These are phyloP conservation scores for Phytophthora boehmeriae DNA, from an alignment of 352 stramenopile genomes.

Conservation along the genomic window DNA sequence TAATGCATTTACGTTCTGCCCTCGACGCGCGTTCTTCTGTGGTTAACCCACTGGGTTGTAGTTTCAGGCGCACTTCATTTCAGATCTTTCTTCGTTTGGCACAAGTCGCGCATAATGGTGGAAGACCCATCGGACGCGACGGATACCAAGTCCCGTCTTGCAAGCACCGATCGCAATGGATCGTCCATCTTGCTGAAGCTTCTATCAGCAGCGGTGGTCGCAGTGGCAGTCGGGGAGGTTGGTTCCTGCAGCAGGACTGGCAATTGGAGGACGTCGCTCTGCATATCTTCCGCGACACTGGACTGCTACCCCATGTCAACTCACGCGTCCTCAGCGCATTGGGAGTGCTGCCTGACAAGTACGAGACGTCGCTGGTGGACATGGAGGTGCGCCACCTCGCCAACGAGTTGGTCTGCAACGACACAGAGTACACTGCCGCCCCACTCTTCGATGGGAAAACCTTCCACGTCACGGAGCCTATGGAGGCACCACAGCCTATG, in stretches of 20 bases:
- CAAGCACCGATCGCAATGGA: too few species aligned
- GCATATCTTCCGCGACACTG: constrained; percentile 15
- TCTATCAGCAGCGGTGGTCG: constrained; percentile 28
- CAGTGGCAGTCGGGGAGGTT: constrained; percentile 27
- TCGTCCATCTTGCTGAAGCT: too few species aligned
- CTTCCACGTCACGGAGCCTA: constrained; percentile 57
- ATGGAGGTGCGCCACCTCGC: constrained; percentile 36
- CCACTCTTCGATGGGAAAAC: constrained; percentile 45
- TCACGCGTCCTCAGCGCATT: constrained; percentile 7
- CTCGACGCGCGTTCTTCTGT: too few species aligned
- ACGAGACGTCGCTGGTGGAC: constrained; percentile 57
- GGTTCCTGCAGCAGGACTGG: constrained; percentile 24
- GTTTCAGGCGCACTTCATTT: too few species aligned
- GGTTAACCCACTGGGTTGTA: too few species aligned
- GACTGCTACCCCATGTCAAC: constrained; percentile 14
- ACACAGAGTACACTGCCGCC: constrained; percentile 38
- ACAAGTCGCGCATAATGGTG: too few species aligned
- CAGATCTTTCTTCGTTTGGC: too few species aligned
- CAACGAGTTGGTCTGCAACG: constrained; percentile 30
- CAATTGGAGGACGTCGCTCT: constrained; percentile 22
- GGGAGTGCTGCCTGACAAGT: constrained; percentile 55
- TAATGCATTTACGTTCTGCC: too few species aligned
- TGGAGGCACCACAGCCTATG: constrained; percentile 39
- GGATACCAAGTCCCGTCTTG: too few species aligned
- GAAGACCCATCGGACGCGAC: too few species aligned